These are phyloP conservation scores for Thalassiosira exigua DNA, from an alignment of 352 stramenopile genomes.

Conservation along the genomic window DNA sequence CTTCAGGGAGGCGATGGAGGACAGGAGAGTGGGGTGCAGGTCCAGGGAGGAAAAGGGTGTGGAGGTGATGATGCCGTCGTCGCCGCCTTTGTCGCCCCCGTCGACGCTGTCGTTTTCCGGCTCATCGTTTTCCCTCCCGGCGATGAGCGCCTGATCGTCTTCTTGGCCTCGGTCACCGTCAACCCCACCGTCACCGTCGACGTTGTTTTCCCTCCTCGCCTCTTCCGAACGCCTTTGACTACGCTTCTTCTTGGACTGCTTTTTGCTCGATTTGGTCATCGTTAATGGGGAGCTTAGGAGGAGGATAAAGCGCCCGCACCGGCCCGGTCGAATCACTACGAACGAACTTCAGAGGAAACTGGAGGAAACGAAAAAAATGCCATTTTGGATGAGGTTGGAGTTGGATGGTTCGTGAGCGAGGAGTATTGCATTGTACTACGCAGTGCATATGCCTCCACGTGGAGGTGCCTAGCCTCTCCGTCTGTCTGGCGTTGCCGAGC, in stretches of 20 bases:
- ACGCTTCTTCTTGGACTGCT: slow-evolving; percentile 23
- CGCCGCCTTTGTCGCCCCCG: slow-evolving; percentile 9
- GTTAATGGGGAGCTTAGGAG: no score
- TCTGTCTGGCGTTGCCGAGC: no score
- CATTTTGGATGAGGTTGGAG: no score
- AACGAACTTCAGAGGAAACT: neutral
- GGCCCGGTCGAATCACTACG: neutral
- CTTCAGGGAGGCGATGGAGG: slow-evolving; percentile 91
- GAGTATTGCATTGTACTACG: no score
- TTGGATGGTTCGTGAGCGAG: no score
- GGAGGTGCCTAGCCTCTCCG: no score
- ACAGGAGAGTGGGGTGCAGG: slow-evolving; percentile 90
- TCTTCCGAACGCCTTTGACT: neutral
- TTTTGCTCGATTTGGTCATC: slow-evolving; percentile 33
- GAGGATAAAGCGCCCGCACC: neutral
- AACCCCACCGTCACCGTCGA: neutral
- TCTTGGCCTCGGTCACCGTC: no score
- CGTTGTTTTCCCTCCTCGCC: neutral
- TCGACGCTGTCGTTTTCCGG: slow-evolving; percentile 2
- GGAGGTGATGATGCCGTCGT: slow-evolving; percentile 70
- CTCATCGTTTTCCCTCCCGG: neutral
- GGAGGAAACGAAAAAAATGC: no score
- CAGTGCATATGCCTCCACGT: no score
- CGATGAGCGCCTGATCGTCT: neutral
- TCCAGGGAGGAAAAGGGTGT: slow-evolving; percentile 90